phyloP scores from a whole-genome alignment of 257 asterid species.

The Cruciata laevipes region DNA sequence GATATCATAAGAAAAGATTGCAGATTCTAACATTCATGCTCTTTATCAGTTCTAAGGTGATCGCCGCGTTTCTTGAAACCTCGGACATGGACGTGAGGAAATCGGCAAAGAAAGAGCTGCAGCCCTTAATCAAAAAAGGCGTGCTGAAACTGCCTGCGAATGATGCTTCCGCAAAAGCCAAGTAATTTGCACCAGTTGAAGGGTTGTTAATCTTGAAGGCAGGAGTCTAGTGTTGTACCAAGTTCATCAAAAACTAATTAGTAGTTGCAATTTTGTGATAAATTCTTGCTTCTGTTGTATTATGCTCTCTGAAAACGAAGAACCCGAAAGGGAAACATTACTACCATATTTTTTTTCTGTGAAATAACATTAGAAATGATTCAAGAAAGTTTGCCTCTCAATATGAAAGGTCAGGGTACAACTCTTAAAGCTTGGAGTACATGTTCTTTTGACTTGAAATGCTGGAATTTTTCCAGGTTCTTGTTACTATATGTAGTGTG shows the following conservation, averaged over 20 bases:
- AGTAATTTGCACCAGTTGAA: neutral
- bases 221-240: neutral
- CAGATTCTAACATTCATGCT: neutral
- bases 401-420: neutral
- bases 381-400: neutral
- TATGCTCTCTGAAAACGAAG: neutral
- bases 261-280: neutral
- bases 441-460: constrained; percentile 1
- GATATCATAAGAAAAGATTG: neutral
- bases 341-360: no score
- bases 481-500: constrained; percentile 16
- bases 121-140: constrained; percentile 57
- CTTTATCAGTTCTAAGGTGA: constrained; percentile 48
- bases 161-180: constrained; percentile 22
- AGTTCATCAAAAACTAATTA: neutral
- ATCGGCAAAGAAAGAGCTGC: constrained; percentile 57
- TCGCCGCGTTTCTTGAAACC: constrained; percentile 56
- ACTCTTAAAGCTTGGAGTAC: neutral
- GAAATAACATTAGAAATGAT: neutral
- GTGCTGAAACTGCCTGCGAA: constrained; percentile 37
- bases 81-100: constrained; percentile 38
- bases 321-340: neutral
- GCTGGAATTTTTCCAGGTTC: constrained; percentile 9
- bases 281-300: neutral
- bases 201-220: neutral